Evolutionary conservation across 1,139 yeast genomes (phyloP), one percentile per base, ranked within the genome.

Genomic region (Blastobotrys petasosporus): DNA sequence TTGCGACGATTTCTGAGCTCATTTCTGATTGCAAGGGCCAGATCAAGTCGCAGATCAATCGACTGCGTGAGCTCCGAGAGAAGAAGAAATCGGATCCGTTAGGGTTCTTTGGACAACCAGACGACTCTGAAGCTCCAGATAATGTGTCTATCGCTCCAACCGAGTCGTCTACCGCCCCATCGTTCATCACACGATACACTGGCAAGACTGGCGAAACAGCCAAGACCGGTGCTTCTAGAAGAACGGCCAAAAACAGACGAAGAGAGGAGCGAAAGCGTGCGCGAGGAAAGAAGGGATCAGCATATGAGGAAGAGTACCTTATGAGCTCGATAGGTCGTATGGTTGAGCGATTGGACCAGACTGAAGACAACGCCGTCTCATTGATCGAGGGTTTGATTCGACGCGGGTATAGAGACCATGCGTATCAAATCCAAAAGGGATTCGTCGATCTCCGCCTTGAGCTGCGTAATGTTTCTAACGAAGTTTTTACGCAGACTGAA

Each of bases 191-290:
- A 0, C 77, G 95, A 61, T 92, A 92, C 64, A 92, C 99, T 0
- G 97, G 97, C 53, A 88, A 90, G 66, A 88, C 97, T 1, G 75
- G 84, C 0, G 95, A 96, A 17, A 92, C 98, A 2, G 98, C 97
- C 4, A 85, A 85, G 63, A 92, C 98, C 0, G 97, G 97, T 23
- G 97, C 94, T 1, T 83, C 97, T 0, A 78, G 98, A 66, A 78
- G 83, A 59, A 88, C 98, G 0, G 77, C 94, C 8, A 94, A 92
- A 68, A 92, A 90, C 65, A 79, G 81, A 53, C 86, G 96, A 64
- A 79, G 98, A 57, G 97, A 92, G 66, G 98, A 92, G 64, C 80
- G 98, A 59, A 94, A 94, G 69, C 77, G 81, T 52, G 99, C 98
- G 1, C 80, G 95, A 58, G 98, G 98, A 49, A 86, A 94, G 71